Evolutionary conservation across 176 grass and related monocot genomes (phyloP).

Genomic region (Aegilops umbellulata): DNA sequence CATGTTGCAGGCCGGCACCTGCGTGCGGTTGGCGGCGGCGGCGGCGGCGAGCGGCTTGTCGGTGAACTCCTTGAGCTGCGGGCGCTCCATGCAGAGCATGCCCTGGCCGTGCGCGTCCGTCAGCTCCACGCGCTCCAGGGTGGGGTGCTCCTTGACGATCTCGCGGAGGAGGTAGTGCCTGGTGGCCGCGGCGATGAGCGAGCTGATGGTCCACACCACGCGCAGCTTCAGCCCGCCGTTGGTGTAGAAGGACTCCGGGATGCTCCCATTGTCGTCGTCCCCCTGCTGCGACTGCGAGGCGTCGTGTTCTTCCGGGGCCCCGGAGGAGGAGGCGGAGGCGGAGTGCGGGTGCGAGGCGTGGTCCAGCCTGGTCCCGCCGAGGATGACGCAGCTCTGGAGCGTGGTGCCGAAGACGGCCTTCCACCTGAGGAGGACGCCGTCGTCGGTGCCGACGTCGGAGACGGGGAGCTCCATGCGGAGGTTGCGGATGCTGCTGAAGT

Average conservation of each 20-base stretch:
- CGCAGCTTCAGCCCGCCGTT: conserved; percentile 76
- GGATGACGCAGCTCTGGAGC: conserved; percentile 68
- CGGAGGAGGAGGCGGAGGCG: accelerated
- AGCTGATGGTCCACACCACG: conserved; percentile 81
- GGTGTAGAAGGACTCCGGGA: conserved; percentile 80
- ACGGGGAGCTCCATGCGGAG: conserved; percentile 69
- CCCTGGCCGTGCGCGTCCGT: conserved; percentile 73
- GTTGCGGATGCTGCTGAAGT: conserved; percentile 62
- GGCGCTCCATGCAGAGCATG: conserved; percentile 52
- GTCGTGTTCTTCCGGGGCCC: not conserved
- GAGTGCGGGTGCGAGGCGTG: not conserved
- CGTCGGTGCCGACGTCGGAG: conserved; percentile 63
- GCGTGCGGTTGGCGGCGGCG: conserved; percentile 52
- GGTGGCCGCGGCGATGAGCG: conserved; percentile 68
- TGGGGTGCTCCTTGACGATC: conserved; percentile 79
- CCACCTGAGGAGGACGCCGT: conserved; percentile 57
- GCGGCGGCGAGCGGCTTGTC: conserved; percentile 63
- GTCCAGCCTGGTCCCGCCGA: conserved; percentile 65
- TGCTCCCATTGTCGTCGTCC: conserved; percentile 40
- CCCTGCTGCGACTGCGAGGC: not conserved
- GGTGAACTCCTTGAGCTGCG: conserved; percentile 68
- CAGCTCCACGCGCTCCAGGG: conserved; percentile 58
- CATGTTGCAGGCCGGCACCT: conserved; percentile 84
- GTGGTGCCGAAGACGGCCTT: conserved; percentile 73
- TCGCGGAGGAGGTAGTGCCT: conserved; percentile 82